A percentile compares a stretch with the other conserved stretches of the same genome.
Conservation (phyloP, 192 early-diverging fungal species). For the Coemansia sp. region DNA sequence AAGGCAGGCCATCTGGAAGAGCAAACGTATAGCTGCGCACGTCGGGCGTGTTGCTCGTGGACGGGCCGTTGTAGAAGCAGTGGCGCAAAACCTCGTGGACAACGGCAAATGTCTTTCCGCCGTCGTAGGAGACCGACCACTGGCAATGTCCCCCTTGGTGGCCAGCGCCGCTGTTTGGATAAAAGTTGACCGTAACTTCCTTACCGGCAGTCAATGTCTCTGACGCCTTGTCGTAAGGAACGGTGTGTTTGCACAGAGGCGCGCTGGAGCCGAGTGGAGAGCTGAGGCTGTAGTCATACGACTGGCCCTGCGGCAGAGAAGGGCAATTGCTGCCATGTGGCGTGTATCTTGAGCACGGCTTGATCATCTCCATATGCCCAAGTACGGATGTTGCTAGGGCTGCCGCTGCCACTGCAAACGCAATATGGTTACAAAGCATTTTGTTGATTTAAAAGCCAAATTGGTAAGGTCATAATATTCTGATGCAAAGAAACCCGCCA, state of each 20-base stretch:
- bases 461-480: no score
- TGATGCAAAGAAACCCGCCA: no score
- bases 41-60: conserved; percentile 8
- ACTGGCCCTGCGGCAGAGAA: conserved; percentile 37
- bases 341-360: conserved; percentile 45
- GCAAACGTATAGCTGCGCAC: conserved; percentile 48
- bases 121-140: conserved; percentile 61
- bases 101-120: no score
- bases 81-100: conserved; percentile 50
- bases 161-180: conserved; percentile 24
- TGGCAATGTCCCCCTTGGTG: conserved; percentile 67
- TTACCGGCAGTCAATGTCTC: conserved; percentile 47
- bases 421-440: neutral
- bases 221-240: conserved; percentile 26
- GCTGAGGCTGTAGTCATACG: conserved; percentile 38
- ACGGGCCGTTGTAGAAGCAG: conserved; percentile 30
- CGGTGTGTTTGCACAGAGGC: conserved; percentile 54
- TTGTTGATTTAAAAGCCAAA: no score
- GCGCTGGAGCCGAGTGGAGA: conserved; percentile 33
- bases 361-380: conserved; percentile 45
- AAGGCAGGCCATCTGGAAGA: conserved; percentile 58
- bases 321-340: conserved; percentile 42
- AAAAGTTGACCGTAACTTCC: conserved; percentile 30
- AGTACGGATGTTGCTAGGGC: conserved; percentile 40
- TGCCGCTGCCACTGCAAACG: conserved; percentile 3